phyloP scores from a whole-genome alignment of 352 stramenopile genomes.

The Pythium diclinum region DNA sequence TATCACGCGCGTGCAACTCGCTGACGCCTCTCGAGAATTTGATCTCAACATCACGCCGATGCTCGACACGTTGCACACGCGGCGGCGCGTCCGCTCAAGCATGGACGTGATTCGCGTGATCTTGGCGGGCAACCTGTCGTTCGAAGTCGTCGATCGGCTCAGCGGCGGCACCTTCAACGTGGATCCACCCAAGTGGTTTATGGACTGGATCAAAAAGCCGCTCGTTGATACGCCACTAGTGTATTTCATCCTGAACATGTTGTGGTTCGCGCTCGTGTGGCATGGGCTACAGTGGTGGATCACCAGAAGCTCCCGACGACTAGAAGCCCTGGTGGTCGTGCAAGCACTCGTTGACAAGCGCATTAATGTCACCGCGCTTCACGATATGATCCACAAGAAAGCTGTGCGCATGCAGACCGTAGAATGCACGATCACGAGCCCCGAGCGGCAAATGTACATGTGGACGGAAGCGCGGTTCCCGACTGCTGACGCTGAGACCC shows the following conservation, averaged over 20 bases:
- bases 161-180: conserved; percentile 91
- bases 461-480: conserved; percentile 86
- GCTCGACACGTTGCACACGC: conserved; percentile 65
- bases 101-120: conserved; percentile 91
- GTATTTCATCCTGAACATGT: conserved; percentile 77
- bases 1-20: conserved; percentile 88
- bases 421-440: conserved; percentile 39
- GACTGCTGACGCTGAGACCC: conserved; percentile 75
- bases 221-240: conserved; percentile 61
- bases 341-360: conserved; percentile 70
- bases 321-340: conserved; percentile 88
- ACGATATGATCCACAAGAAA: conserved; percentile 40
- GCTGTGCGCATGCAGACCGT: conserved; percentile 31
- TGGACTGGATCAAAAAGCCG: conserved; percentile 68
- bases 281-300: conserved; percentile 45
- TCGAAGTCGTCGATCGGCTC: conserved; percentile 94
- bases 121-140: conserved; percentile 92
- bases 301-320: conserved; percentile 42
- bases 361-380: conserved; percentile 48
- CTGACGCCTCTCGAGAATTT: conserved; percentile 83
- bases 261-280: conserved; percentile 71
- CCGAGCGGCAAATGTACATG: conserved; percentile 75
- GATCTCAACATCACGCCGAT: conserved; percentile 89
- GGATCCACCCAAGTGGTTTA: conserved; percentile 81
- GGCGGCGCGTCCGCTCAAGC: conserved; percentile 50